Percentiles rank a stretch among this genome's conserved stretches.
phyloP scores from a whole-genome alignment of 306 rosid genomes.

The Gastrolobium bilobum region DNA sequence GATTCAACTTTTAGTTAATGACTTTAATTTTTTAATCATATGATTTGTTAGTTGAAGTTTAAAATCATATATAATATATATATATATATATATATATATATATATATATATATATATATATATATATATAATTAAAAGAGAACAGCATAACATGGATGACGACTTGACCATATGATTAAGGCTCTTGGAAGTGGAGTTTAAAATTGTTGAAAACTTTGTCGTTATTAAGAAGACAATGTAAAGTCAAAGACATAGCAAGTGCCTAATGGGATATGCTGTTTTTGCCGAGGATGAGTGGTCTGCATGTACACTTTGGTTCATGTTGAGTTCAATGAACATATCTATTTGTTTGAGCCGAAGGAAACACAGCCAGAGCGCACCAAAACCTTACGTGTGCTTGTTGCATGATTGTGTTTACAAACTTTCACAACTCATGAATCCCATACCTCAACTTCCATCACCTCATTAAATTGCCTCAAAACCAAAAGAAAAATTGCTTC shows the following conservation, averaged over 20 bases:
- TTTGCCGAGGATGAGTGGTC: slow-evolving; percentile 7
- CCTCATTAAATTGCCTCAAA: background rate
- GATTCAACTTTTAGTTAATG: too few species aligned
- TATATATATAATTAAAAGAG: too few species aligned
- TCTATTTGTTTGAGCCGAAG: slow-evolving; percentile 9
- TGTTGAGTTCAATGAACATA: slow-evolving; percentile 50
- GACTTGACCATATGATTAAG: background rate
- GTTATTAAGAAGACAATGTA: slow-evolving; percentile 13
- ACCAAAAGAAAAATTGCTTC: background rate
- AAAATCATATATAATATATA: too few species aligned
- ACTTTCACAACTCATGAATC: slow-evolving; percentile 17
- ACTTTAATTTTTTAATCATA: too few species aligned
- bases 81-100: too few species aligned
- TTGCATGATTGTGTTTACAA: slow-evolving; percentile 22
- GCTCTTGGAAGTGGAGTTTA: slow-evolving; percentile 23
- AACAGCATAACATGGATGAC: background rate
- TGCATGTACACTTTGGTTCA: slow-evolving; percentile 17
- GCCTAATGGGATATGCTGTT: slow-evolving; percentile 41
- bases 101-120: too few species aligned
- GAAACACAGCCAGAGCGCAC: slow-evolving; percentile 22
- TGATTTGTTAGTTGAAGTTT: too few species aligned
- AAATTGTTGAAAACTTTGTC: slow-evolving; percentile 32
- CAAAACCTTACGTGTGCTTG: slow-evolving; percentile 25
- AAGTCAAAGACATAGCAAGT: slow-evolving; percentile 47
- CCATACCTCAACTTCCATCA: background rate